Base-by-base conservation (phyloP, 768 basidiomycete species). In the Gyrodon lividus region DNA sequence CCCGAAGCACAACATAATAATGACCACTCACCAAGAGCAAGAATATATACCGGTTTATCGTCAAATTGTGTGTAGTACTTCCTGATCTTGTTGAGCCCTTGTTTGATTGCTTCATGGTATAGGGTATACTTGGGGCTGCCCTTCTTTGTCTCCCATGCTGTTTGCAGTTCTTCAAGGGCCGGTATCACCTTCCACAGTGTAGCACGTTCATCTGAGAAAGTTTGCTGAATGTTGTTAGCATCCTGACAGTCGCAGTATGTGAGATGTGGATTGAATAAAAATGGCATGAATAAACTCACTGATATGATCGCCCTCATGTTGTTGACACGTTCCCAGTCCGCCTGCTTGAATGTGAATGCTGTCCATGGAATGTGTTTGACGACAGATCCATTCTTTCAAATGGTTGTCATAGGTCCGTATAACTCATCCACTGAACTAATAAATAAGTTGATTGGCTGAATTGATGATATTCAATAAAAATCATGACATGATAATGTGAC, bases 141-240 rank as follows among this genome's bases (percentile, higher is more conserved):
- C 51, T 69, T 70, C 13, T n/a, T n/a, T n/a, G 37, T 50, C 17
- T 68, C 67, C 68, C 66, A 71, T 3, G 58, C 51, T 0, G 61
- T 57, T 9, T 56, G 64, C 0, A 72, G 59, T 2, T 60, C 53
- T 37, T 72, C 64, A 5, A 72, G 35, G 0, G 60, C 57, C 4
- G 65, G 67, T 6, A 72, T 62, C 0, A 56, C 63, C 3, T 35
- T 44, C 50, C 58, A 70, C 0, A 72, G 57, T 0, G 67, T 70
- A 1, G 61, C 61, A 0, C 53, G 49, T 4, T 45, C 63, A 0
- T 64, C 49, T 0, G 64, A 70, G 44, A 71, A 69, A 19, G 35
- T 20, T 6, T 69, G 65, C 23, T 68, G 67, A 10, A 65, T 55
- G 8, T 47, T 12, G 17, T 70, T 63, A 1, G 61, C 49, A 9